These are phyloP conservation scores for Syzygium aqueum DNA, from an alignment of 345 rosid genomes.

Conservation along the genomic window DNA sequence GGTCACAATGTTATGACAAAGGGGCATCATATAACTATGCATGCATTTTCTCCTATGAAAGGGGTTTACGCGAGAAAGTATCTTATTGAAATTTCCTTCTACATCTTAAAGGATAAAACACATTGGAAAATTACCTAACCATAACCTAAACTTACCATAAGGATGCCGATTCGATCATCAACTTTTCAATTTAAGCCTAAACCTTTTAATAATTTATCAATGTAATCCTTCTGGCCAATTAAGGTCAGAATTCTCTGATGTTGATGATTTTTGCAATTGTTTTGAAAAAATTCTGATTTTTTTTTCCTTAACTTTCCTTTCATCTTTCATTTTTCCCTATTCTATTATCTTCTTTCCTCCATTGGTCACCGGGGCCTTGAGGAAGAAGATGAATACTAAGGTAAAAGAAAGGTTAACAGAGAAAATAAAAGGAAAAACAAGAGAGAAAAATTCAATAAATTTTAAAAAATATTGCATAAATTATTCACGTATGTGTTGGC, in stretches of 20 bases:
- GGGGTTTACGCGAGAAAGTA: neutral
- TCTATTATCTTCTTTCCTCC: neutral
- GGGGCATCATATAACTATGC: neutral
- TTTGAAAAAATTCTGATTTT: neutral
- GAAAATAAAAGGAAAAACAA: neutral
- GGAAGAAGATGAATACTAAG: neutral
- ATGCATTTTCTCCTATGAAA: neutral
- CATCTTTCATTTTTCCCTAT: neutral
- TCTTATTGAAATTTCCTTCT: neutral
- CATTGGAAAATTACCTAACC: neutral
- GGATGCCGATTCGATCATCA: rapidly evolving
- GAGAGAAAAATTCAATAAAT: neutral
- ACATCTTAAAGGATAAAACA: neutral
- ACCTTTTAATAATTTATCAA: neutral
- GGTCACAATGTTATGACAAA: neutral
- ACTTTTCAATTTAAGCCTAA: neutral
- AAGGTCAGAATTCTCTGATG: rapidly evolving
- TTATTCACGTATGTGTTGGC: neutral
- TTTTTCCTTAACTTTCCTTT: neutral
- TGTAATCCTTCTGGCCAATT: neutral
- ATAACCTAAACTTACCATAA: neutral
- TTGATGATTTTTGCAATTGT: neutral
- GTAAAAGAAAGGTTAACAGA: neutral
- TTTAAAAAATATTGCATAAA: neutral
- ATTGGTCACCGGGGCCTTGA: rapidly evolving